Evolutionary conservation across 192 early-diverging fungal genomes (phyloP).

Genomic region (Rhizophlyctis rosea): DNA sequence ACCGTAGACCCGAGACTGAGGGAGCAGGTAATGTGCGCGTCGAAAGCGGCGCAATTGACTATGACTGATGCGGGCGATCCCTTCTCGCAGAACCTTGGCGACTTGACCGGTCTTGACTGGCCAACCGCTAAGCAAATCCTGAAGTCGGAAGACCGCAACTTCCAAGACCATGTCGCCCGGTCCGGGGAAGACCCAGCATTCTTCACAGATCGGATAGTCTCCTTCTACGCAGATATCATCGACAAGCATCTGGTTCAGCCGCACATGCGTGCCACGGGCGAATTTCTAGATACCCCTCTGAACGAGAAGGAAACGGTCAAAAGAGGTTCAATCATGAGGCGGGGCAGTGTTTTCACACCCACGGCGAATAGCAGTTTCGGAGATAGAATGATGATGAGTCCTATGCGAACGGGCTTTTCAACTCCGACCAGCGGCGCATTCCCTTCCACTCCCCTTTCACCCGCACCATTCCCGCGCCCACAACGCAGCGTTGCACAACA

Average conservation of each 20-base stretch:
- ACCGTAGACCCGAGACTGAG: conserved; percentile 35
- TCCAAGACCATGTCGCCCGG: conserved; percentile 39
- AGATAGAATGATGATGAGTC: too few relatives aligned
- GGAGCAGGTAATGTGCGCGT: conserved; percentile 34
- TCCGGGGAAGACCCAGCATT: conserved; percentile 28
- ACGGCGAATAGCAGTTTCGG: neutral
- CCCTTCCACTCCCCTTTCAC: conserved; percentile 7
- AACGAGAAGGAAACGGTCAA: neutral
- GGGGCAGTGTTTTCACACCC: neutral
- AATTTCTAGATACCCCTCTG: too few relatives aligned
- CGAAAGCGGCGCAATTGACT: too few relatives aligned
- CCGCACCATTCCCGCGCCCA: conserved; percentile 1
- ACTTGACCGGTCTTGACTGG: conserved; percentile 40
- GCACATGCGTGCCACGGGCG: conserved; percentile 32
- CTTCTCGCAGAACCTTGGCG: conserved; percentile 44
- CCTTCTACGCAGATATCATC: conserved; percentile 44
- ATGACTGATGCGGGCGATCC: too few relatives aligned
- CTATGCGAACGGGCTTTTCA: too few relatives aligned
- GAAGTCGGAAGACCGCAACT: conserved; percentile 32
- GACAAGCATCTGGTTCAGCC: conserved; percentile 38
- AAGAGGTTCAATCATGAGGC: neutral
- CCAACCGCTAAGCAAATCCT: conserved; percentile 41
- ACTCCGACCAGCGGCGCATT: conserved; percentile 3
- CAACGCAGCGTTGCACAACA: conserved; percentile 25
- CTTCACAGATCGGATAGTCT: conserved; percentile 40